Evolutionary conservation across 768 basidiomycete genomes (phyloP), one percentile per base, ranked within the genome.

Genomic region (Imleria badia): DNA sequence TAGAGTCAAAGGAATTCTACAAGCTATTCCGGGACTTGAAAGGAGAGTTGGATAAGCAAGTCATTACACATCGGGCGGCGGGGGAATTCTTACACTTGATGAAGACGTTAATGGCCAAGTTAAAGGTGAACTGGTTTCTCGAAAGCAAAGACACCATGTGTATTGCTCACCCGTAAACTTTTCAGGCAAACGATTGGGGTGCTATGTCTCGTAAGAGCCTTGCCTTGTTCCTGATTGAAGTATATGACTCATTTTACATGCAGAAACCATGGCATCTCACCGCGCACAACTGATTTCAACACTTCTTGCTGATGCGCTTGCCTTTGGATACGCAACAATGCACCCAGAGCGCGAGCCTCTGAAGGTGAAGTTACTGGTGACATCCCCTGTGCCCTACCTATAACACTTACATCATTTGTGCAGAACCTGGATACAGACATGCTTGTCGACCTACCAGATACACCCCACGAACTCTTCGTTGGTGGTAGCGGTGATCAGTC

Each of bases 101-200:
- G 62, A 86, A 86, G 65, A 81, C 81, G 0, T 56, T 86, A 40
- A 86, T 86, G 84, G 84, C 84, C n/a, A 86, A 86, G 53, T 60
- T 86, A 38, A 86, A 85, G 76, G 84, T 81, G 45, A 54, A 31
- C 14, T 50, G 1, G 0, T 49, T 15, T 7, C 4, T 48, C 5
- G 4, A 17, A 14, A 15, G n/a, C n/a, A n/a, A n/a, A n/a, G n/a
- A n/a, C n/a, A 17, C 13, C 13, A 11, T 0, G 8, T 2, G 17
- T 10, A 20, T n/a, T 36, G 8, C 39, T 59, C n/a, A 51, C 23
- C 39, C 6, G 11, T 15, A 17, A 22, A 41, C 3, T 43, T 3
- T 43, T 43, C 10, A 52, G 84, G 77, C 80, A 2, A 84, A 84
- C 34, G 85, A 86, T 55, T 86, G 85, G 84, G 81, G 82, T 17